A percentile compares a stretch with the other conserved stretches of the same genome.
These are phyloP conservation scores for Blepharisma japonicum DNA, from an alignment of 73 alveolate genomes.

Conservation along the genomic window DNA sequence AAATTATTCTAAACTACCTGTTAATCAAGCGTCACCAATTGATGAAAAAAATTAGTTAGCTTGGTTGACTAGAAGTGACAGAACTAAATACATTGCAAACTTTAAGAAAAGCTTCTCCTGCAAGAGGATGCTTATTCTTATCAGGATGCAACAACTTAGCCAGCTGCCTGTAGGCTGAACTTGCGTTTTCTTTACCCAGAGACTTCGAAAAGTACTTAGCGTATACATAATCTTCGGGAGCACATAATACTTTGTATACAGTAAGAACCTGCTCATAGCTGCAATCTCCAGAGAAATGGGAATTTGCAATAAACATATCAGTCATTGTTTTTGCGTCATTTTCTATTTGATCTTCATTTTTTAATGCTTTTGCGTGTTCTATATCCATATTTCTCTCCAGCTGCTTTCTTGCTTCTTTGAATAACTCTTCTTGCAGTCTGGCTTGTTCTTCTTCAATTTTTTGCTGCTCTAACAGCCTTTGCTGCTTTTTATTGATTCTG, in stretches of 20 bases:
- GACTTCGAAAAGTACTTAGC: neutral
- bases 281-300: neutral
- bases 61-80: no score
- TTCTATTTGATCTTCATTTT: neutral
- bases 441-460: neutral
- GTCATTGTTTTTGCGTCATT: neutral
- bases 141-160: no score
- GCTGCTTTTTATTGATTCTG: neutral
- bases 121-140: no score
- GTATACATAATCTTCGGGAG: neutral
- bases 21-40: no score
- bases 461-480: neutral
- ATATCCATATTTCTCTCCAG: neutral
- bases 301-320: neutral
- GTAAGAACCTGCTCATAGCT: neutral
- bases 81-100: no score
- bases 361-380: neutral
- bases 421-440: constrained; percentile 1
- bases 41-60: no score
- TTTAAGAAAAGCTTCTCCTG: no score
- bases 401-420: neutral
- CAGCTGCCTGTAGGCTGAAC: no score
- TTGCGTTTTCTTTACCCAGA: no score
- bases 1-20: no score
- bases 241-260: neutral